Percentiles rank a stretch among this genome's conserved stretches.
phyloP scores from a whole-genome alignment of 2,329 filamentous ascomycete species.

The Penicillium polonicum region DNA sequence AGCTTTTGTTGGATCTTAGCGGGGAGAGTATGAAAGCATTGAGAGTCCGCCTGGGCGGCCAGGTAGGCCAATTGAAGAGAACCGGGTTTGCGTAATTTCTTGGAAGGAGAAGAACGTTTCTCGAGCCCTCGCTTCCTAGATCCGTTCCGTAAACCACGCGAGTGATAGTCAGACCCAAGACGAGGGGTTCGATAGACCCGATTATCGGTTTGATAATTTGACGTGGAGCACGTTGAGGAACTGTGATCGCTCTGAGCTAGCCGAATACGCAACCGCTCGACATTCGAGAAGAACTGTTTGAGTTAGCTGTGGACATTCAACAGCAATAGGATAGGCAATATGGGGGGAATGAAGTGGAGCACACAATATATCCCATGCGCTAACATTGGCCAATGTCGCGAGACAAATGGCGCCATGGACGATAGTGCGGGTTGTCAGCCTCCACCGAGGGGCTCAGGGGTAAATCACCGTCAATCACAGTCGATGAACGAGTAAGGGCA shows the following conservation, averaged over 20 bases:
- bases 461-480: not conserved
- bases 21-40: slow-evolving; percentile 69
- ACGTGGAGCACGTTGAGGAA: slow-evolving; percentile 16
- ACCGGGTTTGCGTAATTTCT: slow-evolving; percentile 36
- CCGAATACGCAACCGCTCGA: slow-evolving; percentile 39
- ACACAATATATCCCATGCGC: slow-evolving; percentile 4
- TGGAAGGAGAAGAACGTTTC: slow-evolving; percentile 17
- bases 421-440: slow-evolving; percentile 13
- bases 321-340: not conserved
- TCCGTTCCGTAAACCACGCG: slow-evolving; percentile 16
- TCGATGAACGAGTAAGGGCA: not conserved
- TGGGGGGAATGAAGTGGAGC: slow-evolving; percentile 13
- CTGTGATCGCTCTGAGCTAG: slow-evolving; percentile 33
- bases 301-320: slow-evolving; percentile 19
- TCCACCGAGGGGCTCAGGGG: slow-evolving; percentile 17
- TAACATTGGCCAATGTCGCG: not conserved
- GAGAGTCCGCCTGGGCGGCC: slow-evolving; percentile 56
- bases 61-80: slow-evolving; percentile 39
- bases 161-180: slow-evolving; percentile 15
- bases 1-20: slow-evolving; percentile 70
- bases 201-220: slow-evolving; percentile 20
- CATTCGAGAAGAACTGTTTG: slow-evolving; percentile 43
- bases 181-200: slow-evolving; percentile 20
- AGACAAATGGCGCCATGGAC: slow-evolving; percentile 10
- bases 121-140: slow-evolving; percentile 18